phyloP scores from a whole-genome alignment of 1,284 basidiomycete genomes.

The Earliella scabrosa region DNA sequence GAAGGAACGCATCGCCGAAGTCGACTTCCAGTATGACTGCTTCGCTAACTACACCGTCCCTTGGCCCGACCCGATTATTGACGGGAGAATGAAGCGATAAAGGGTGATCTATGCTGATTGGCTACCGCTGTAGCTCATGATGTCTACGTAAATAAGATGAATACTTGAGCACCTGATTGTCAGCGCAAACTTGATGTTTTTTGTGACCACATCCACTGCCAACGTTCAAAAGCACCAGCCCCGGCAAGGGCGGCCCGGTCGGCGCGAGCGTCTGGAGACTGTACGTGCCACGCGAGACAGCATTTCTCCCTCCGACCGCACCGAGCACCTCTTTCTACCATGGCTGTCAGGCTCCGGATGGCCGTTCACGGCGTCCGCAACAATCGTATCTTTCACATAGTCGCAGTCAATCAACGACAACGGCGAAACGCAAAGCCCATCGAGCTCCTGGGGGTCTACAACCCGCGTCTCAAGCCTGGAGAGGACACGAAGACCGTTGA shows the following conservation, averaged over 20 bases:
- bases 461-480: conserved; percentile 63
- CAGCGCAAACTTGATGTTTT: no score
- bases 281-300: not conserved
- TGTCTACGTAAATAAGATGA: no score
- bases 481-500: conserved; percentile 75
- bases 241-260: not conserved
- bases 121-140: no score
- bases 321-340: conserved; percentile 36
- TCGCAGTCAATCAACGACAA: conserved; percentile 80
- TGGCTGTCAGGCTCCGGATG: conserved; percentile 88
- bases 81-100: conserved; percentile 26
- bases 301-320: not conserved
- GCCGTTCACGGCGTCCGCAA: conserved; percentile 84
- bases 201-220: no score
- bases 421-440: conserved; percentile 89
- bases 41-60: conserved; percentile 28
- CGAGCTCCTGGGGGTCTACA: conserved; percentile 89
- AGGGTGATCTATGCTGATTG: no score
- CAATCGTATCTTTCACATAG: conserved; percentile 85
- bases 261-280: not conserved
- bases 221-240: no score
- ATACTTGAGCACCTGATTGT: no score
- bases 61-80: conserved; percentile 23
- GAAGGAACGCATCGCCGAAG: conserved; percentile 30
- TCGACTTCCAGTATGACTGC: conserved; percentile 29